A percentile compares a stretch with the other conserved stretches of the same genome.
phyloP scores from a whole-genome alignment of 345 rosid genomes.

The Clarkia xantiana region DNA sequence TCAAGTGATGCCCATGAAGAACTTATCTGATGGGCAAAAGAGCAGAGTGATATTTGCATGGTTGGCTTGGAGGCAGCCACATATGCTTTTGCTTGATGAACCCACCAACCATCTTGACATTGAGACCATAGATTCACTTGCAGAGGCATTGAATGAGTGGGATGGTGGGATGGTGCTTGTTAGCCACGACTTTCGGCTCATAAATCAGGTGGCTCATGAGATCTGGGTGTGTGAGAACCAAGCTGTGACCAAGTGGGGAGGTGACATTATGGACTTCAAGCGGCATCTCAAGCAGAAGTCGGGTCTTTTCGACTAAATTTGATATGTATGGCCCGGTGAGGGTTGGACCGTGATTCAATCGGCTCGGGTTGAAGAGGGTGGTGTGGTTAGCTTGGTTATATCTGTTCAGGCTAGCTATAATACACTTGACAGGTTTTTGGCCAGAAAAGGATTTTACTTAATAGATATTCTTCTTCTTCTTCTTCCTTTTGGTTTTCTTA shows the following conservation, averaged over 20 bases:
- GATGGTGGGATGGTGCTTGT: conserved; percentile 44
- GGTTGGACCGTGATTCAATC: no score
- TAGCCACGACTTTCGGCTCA: conserved; percentile 46
- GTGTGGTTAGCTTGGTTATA: no score
- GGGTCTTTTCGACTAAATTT: conserved; percentile 38
- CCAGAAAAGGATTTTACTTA: no score
- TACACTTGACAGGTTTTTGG: no score
- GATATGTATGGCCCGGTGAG: neutral
- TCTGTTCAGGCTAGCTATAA: no score
- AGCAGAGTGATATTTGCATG: conserved; percentile 95
- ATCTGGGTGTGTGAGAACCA: conserved; percentile 42
- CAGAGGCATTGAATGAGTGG: conserved; percentile 43
- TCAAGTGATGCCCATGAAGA: conserved; percentile 95
- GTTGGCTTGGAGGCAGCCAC: conserved; percentile 93
- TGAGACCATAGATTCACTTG: conserved; percentile 83
- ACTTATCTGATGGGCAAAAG: conserved; percentile 91
- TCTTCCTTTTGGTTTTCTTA: no score
- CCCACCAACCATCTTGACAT: conserved; percentile 97
- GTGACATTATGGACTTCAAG: conserved; percentile 43
- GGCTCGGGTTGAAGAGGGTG: no score
- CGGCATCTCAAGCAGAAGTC: conserved; percentile 40
- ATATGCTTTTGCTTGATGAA: conserved; percentile 81
- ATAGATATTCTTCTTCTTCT: no score
- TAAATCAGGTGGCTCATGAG: conserved; percentile 41
- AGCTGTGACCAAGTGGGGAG: conserved; percentile 38